A percentile compares a stretch with the other conserved stretches of the same genome.
These are phyloP conservation scores for Colletotrichum plurivorum DNA, from an alignment of 2,329 filamentous ascomycete species.

Conservation along the genomic window DNA sequence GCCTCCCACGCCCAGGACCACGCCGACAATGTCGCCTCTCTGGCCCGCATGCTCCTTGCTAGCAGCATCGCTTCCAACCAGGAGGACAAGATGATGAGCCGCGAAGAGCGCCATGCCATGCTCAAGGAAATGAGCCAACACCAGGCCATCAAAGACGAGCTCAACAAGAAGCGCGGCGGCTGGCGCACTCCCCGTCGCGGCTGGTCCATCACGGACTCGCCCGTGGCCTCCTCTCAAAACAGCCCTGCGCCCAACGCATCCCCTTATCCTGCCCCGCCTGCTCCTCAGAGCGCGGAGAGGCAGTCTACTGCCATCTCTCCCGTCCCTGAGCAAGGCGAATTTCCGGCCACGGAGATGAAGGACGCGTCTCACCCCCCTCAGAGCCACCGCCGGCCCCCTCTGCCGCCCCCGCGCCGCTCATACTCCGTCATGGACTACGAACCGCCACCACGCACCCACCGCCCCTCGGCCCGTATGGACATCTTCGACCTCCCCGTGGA, in stretches of 20 bases:
- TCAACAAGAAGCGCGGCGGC: conserved; percentile 52
- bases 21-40: conserved; percentile 38
- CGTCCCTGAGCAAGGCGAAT: conserved; percentile 42
- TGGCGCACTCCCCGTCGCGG: conserved; percentile 60
- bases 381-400: conserved; percentile 46
- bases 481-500: conserved; percentile 70
- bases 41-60: conserved; percentile 40
- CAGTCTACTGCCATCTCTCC: conserved; percentile 25
- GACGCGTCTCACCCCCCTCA: conserved; percentile 40
- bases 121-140: conserved; percentile 56
- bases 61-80: conserved; percentile 40
- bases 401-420: conserved; percentile 66
- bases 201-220: conserved; percentile 63
- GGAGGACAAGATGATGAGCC: conserved; percentile 48
- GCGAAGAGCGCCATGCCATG: conserved; percentile 58
- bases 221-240: conserved; percentile 41
- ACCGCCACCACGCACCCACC: conserved; percentile 63
- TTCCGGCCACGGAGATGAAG: conserved; percentile 38
- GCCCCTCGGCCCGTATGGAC: conserved; percentile 60
- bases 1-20: conserved; percentile 36
- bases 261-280: conserved; percentile 15
- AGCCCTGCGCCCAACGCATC: conserved; percentile 17
- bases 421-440: conserved; percentile 74
- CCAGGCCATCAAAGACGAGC: conserved; percentile 53
- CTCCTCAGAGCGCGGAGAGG: neutral